Evolutionary conservation across 805 yeast species (phyloP), one percentile per base, ranked within the genome.

Genomic region (Lachancea dasiensis): DNA sequence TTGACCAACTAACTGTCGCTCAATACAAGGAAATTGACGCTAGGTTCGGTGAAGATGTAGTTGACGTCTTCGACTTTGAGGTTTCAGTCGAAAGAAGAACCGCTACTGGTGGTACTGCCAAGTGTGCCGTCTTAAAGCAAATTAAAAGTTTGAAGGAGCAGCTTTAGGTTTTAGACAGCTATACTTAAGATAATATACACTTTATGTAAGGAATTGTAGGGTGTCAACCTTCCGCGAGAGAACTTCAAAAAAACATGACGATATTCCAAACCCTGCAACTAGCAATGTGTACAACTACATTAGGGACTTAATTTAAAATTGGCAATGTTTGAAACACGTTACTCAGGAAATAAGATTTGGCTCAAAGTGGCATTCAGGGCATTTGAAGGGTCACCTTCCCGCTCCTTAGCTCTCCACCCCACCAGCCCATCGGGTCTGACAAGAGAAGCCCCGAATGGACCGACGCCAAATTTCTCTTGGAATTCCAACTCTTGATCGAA

Each of bases 71-170:
- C 57, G 73, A 90, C 65, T 92, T 90, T 60, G 97, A 92, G 58
- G 78, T 73, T 44, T 83, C 95, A 58, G 97, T 92, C 17, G 99
- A 92, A 69, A 84, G 95, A 73, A 85, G 98, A 68, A 77, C 81
- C 36, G 95, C 97, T 15, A 87, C 79, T 40, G 99, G 99, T 45
- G 99, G 99, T 49, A 89, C 98, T 22, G 96, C 97, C 11, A 86
- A 80, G 63, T 63, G 77, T 24, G 97, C 98, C 11, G 85, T 92
- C n/a, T 56, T 77, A 34, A 73, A 77, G 53, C 98, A 92, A 63
- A 20, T 34, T 14, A 22, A 34, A 34, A 34, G n/a, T 13, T 14
- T 34, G 19, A 34, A 27, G 62, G 45, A 36, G 61, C 36, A 37
- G 27, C 15, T 36, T 31, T 13, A 14, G n/a, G 11, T 24, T 26